Percentiles rank a stretch among this genome's conserved stretches.
phyloP scores from a whole-genome alignment of 208 protist genomes.

The Herpetomonas samuelpessoai region DNA sequence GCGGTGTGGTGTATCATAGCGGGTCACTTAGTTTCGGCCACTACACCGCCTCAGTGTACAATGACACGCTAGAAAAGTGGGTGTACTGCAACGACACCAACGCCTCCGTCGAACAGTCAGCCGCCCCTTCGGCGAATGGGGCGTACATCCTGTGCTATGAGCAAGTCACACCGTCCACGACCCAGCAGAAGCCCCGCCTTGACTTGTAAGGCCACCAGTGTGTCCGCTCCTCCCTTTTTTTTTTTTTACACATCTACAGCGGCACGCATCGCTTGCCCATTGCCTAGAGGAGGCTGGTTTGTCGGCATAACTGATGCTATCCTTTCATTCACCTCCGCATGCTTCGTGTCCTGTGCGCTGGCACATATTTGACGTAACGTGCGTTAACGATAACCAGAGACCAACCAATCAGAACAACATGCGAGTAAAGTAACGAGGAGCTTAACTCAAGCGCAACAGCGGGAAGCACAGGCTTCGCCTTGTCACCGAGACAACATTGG shows the following conservation, averaged over 20 bases:
- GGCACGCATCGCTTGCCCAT: too few relatives aligned
- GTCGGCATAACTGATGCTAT: too few relatives aligned
- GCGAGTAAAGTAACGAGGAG: too few relatives aligned
- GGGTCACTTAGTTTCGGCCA: conserved; percentile 77
- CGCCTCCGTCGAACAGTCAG: conserved; percentile 21
- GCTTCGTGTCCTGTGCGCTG: too few relatives aligned
- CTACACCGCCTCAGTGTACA: conserved; percentile 70
- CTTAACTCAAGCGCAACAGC: too few relatives aligned
- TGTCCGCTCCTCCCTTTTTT: neutral
- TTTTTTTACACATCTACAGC: conserved; percentile 6
- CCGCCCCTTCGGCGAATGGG: conserved; percentile 20
- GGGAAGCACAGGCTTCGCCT: too few relatives aligned
- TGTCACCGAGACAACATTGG: too few relatives aligned
- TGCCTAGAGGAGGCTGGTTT: too few relatives aligned
- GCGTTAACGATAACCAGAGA: too few relatives aligned
- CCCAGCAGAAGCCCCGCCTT: neutral
- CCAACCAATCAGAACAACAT: too few relatives aligned
- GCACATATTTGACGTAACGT: too few relatives aligned
- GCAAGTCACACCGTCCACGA: conserved; percentile 11
- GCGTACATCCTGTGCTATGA: conserved; percentile 85
- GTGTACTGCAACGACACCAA: conserved; percentile 74
- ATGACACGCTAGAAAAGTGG: conserved; percentile 54
- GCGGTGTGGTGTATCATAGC: conserved; percentile 74
- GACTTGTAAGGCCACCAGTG: neutral
- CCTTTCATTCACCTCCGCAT: too few relatives aligned